phyloP scores from a whole-genome alignment of 495 filamentous ascomycete species.

The Haplographium delicatum region DNA sequence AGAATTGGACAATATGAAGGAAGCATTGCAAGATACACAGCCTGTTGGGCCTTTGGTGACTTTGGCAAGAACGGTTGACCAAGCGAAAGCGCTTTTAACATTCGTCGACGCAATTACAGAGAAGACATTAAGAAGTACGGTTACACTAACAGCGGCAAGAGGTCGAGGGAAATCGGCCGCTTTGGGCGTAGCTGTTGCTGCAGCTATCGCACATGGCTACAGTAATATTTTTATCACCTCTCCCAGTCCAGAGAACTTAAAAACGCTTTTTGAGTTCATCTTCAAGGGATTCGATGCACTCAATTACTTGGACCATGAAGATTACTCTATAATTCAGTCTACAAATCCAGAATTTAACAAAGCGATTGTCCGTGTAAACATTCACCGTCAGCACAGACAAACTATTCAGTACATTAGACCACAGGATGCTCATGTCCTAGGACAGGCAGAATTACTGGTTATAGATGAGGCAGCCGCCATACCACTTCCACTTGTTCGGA shows the following conservation, averaged over 20 bases:
- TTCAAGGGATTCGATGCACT: constrained; percentile 98
- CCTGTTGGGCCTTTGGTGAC: constrained; percentile 78
- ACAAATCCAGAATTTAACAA: constrained; percentile 99
- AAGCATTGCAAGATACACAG: constrained; percentile 76
- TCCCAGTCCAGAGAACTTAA: constrained; percentile 95
- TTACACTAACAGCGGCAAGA: constrained; percentile 88
- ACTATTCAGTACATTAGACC: constrained; percentile 98
- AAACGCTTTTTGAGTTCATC: constrained; percentile 95
- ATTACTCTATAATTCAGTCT: constrained; percentile 97
- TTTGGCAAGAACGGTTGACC: constrained; percentile 85
- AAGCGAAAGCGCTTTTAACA: constrained; percentile 89
- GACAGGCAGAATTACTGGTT: constrained; percentile 92
- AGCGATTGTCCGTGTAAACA: constrained; percentile 93
- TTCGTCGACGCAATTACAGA: constrained; percentile 96
- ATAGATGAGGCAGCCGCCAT: constrained; percentile 99
- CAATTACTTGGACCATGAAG: constrained; percentile 85
- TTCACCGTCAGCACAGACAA: constrained; percentile 91
- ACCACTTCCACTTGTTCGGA: constrained; percentile 83
- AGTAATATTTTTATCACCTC: constrained; percentile 99
- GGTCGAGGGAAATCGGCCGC: constrained; percentile 97
- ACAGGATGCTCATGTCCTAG: constrained; percentile 88
- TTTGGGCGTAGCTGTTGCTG: constrained; percentile 87
- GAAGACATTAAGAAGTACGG: constrained; percentile 90
- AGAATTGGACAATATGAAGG: constrained; percentile 84
- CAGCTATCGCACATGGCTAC: constrained; percentile 92